These are phyloP conservation scores for Castanospermum australe DNA, from an alignment of 306 rosid species.

Conservation along the genomic window DNA sequence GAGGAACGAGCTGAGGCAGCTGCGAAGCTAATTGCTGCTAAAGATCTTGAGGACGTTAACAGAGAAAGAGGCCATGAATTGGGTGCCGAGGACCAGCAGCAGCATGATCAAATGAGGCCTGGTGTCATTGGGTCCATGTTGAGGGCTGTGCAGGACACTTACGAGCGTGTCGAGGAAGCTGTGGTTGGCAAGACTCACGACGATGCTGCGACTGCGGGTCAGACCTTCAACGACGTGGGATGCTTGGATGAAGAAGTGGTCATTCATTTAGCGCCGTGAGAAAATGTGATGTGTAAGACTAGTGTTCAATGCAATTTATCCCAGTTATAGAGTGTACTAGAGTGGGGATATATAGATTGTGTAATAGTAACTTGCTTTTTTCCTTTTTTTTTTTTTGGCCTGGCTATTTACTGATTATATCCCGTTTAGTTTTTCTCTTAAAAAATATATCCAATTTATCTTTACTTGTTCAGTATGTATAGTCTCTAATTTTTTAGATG, in stretches of 20 bases:
- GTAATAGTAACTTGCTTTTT: not conserved
- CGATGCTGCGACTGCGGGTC: too few relatives aligned
- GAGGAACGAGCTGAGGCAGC: slow-evolving; percentile 54
- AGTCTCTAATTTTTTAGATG: too few relatives aligned
- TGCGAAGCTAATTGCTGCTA: slow-evolving; percentile 46
- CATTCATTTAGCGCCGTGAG: slow-evolving; percentile 28
- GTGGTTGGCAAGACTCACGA: slow-evolving; percentile 70
- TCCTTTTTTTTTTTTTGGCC: too few relatives aligned
- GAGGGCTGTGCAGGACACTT: slow-evolving; percentile 49
- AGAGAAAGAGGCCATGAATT: slow-evolving; percentile 15
- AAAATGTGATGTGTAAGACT: slow-evolving; percentile 22
- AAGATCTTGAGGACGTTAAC: slow-evolving; percentile 47
- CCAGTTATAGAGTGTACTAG: not conserved
- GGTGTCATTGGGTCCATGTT: slow-evolving; percentile 68
- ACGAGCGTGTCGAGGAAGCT: slow-evolving; percentile 67
- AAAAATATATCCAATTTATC: not conserved
- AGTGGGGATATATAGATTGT: not conserved
- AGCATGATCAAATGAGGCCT: slow-evolving; percentile 28
- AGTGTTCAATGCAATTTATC: not conserved
- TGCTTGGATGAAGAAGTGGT: slow-evolving; percentile 40
- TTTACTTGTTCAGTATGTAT: not conserved
- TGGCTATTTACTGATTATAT: not conserved
- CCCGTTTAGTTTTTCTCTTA: not conserved
- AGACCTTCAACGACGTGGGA: slow-evolving; percentile 71
- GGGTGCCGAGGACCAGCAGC: not conserved